Base-by-base conservation (phyloP, 129 eudicot species). In the Flaveria ramosissima region DNA sequence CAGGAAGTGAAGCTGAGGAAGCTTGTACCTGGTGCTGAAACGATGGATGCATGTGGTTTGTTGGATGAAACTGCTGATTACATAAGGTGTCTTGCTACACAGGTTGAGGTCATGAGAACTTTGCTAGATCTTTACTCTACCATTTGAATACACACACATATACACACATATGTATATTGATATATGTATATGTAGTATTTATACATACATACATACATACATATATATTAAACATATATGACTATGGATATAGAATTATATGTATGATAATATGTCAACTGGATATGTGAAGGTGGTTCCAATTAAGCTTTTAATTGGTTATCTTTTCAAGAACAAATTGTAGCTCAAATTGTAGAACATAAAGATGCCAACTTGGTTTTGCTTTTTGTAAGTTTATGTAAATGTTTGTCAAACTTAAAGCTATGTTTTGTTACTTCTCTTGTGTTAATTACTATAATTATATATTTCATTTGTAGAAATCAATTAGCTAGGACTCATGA, bases 61-160 rank as follows among this genome's bases (percentile, higher is more conserved):
- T 76, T 92, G 85, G 91, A 86, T 60, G 98, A 92, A 83, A 89
- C 98, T 71, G 94, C 93, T 16, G 90, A 92, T 80, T 92, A 92
- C 62, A 83, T 92, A 24, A 88, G 84, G 88, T 86, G 93, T 79
- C 88, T 92, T 26, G 75, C 86, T 27, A 80, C 89, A 15, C 98
- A 89, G 86, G 92, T 92, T 77, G 83, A 88, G 82, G 93, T 90
- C 27, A 92, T 92, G 98, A 82, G 81, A 76, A 80, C 71, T 75
- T 82, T 92, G 82, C 84, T 83, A 65, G 76, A 90, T 83, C 71
- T 76, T 71, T 86, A 77, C 82, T 82, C 92, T 7, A 36, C 73
- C 56, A 80, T 55, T 7, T 86, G 55, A 66, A 68, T 65, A 47
- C 11, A 74, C 53, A 71, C 1, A 82, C 0, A 71, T 16, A 83